Evolutionary conservation across 169 alveolate genomes (phyloP).

Genomic region (Plasmodium blacklocki): DNA sequence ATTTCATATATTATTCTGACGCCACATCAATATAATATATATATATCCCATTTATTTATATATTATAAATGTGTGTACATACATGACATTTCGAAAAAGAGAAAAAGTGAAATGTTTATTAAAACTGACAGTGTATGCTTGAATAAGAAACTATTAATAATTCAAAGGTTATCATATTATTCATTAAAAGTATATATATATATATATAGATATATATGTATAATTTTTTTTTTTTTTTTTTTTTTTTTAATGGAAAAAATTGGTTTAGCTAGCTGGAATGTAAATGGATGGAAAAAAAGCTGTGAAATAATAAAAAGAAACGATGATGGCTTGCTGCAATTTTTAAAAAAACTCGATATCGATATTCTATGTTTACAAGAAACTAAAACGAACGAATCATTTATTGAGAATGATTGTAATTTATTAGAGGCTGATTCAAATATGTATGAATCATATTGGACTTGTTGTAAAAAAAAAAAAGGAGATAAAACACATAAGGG

Average conservation of each 20-base stretch:
- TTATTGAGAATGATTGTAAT: conserved; percentile 52
- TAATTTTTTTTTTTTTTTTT: neutral
- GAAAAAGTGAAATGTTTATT: no score
- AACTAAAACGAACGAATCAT: conserved; percentile 48
- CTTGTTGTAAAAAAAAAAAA: conserved; percentile 39
- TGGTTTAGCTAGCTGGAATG: conserved; percentile 77
- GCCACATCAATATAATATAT: no score
- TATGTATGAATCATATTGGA: conserved; percentile 69
- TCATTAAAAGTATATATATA: neutral
- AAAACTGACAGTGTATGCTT: no score
- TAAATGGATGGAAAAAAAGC: conserved; percentile 80
- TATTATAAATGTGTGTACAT: no score
- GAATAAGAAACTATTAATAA: no score
- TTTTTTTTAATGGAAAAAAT: conserved; percentile 22
- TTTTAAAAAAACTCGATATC: conserved; percentile 34
- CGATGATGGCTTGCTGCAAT: conserved; percentile 13
- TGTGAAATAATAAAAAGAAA: conserved; percentile 65
- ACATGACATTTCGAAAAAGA: no score
- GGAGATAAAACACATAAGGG: conserved; percentile 32
- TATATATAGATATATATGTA: neutral
- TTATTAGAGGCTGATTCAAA: conserved; percentile 58
- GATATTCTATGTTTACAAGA: conserved; percentile 80
- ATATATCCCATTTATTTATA: no score
- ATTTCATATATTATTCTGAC: no score
- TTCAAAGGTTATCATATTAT: no score